Conservation (phyloP, 202 grass and related monocot genomes). For the Musa balbisiana region DNA sequence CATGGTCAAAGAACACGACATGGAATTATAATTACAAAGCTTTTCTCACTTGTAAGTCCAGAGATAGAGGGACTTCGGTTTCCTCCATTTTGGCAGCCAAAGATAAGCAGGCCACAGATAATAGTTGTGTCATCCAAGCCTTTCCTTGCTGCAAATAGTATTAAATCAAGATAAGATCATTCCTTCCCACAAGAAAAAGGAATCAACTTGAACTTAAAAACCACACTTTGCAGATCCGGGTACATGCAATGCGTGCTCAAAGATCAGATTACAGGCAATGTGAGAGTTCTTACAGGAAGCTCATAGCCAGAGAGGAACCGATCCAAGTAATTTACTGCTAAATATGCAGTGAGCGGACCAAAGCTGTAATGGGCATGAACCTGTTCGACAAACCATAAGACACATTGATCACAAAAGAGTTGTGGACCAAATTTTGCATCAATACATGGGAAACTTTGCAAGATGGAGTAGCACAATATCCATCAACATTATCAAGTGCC, state of each 20-base stretch:
- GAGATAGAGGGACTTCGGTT: constrained; percentile 56
- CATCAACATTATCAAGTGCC: too few species aligned
- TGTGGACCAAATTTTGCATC: constrained; percentile 7
- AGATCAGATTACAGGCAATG: background rate
- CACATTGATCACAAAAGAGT: too few species aligned
- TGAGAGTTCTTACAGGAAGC: constrained; percentile 48
- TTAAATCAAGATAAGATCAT: background rate
- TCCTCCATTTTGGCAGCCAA: constrained; percentile 93
- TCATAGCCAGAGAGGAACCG: constrained; percentile 88
- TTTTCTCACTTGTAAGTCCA: constrained; percentile 69
- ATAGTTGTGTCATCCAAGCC: constrained; percentile 70
- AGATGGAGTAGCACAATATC: too few species aligned
- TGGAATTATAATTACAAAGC: constrained; percentile 8
- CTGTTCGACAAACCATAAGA: constrained; percentile 23
- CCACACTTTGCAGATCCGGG: too few species aligned
- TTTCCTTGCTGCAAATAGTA: constrained; percentile 42
- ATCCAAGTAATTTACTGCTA: constrained; percentile 83
- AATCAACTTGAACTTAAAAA: background rate
- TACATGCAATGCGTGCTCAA: background rate
- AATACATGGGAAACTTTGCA: background rate
- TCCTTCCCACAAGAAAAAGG: background rate
- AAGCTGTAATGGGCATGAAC: constrained; percentile 67
- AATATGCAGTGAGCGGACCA: constrained; percentile 49
- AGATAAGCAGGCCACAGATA: constrained; percentile 81
- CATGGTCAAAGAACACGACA: constrained; percentile 14